Evolutionary conservation across 208 protist genomes (phyloP), one percentile per base, ranked within the genome.

Genomic region (Borovskyia barvae): DNA sequence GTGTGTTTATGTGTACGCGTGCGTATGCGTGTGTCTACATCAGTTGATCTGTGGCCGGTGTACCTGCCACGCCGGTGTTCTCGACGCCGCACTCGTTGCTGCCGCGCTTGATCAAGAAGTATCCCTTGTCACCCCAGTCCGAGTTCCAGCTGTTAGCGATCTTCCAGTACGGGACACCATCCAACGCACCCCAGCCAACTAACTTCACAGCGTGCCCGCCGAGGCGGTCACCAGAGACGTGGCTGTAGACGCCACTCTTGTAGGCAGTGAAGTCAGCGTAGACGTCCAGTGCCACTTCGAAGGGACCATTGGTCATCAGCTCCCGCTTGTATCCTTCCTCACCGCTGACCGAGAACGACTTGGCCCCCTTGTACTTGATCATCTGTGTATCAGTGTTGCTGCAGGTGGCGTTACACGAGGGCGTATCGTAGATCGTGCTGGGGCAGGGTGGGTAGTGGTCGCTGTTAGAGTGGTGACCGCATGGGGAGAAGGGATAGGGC

Each of bases 191-290:
- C 87, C 88, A 97, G 48, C 93, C 90, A 43, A 96, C 74, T 47
- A 97, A 50, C 32, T 72, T 56, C 60, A 97, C 83, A 28, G 92
- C 90, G 62, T 97, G 94, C 6, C 86, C 88, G 46, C 90, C 92
- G 46, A 91, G 77, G 32, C 43, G 37, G 0, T 55, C 20, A 36
- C 88, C 89, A 33, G 67, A 74, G 42, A 73, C 73, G 78, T 96
- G 85, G 26, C 62, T 60, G 82, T 97, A 97, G 29, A 97, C 91
- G 40, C 93, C 93, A 29, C 56, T 82, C 70, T 87, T 92, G 80
- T 96, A 97, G n/a, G 71, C 53, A 12, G 80, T 29, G 59, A 97
- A 97, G 56, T 97, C 93, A 33, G 64, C 57, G 76, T 97, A 97
- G 15, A 97, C 93, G 47, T 73, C 75, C 35, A 97, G 87, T 37